Percentiles rank a stretch among this genome's conserved stretches.
phyloP scores from a whole-genome alignment of 192 early-diverging fungal species.

The Linnemannia elongata region DNA sequence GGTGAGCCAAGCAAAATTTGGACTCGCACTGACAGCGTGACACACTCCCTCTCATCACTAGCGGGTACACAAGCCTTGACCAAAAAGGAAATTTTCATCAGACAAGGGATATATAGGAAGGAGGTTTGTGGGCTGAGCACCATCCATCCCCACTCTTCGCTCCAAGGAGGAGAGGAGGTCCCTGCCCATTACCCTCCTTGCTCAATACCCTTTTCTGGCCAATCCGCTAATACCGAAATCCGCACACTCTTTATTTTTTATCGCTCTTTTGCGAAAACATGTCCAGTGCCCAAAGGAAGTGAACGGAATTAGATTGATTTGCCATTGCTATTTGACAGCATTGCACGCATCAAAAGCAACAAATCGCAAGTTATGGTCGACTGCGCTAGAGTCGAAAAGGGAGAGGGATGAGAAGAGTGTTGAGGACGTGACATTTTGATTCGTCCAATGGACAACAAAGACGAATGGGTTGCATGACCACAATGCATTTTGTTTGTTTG shows the following conservation, averaged over 20 bases:
- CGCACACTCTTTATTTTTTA: neutral
- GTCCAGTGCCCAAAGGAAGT: neutral
- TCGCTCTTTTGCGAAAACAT: neutral
- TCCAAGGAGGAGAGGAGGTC: neutral
- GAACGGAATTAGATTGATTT: neutral
- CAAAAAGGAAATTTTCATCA: constrained; percentile 33
- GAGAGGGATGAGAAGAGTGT: no score
- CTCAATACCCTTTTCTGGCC: neutral
- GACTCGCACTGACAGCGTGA: neutral
- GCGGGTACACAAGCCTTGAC: neutral
- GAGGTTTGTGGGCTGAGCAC: neutral
- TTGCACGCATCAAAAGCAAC: no score
- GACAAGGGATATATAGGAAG: neutral
- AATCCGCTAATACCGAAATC: neutral
- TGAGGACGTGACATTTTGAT: neutral
- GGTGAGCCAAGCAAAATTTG: no score
- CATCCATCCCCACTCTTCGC: no score
- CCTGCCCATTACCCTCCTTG: neutral
- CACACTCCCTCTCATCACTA: neutral
- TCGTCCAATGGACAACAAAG: neutral
- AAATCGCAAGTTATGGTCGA: neutral
- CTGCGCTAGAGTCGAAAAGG: constrained; percentile 5
- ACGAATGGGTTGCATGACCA: neutral
- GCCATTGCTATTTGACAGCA: no score
- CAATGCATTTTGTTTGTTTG: neutral